A percentile compares a stretch with the other conserved stretches of the same genome.
Conservation (phyloP, 116 monocot genomes). For the Phalaenopsis hybrid region DNA sequence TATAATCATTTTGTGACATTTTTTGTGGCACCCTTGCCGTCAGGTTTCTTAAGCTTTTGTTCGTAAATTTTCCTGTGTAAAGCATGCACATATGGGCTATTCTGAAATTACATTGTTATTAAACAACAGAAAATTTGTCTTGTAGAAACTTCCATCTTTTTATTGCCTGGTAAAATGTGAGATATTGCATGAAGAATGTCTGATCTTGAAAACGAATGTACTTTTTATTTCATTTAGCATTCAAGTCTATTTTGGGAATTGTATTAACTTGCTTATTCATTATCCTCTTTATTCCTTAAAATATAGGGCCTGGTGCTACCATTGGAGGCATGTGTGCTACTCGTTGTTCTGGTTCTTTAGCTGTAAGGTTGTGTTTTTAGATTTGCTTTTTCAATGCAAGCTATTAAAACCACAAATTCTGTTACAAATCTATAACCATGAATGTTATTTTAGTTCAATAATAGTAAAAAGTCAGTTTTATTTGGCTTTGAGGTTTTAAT, state of each 20-base stretch:
- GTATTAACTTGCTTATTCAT: background rate
- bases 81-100: background rate
- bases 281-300: slow-evolving; percentile 7
- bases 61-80: background rate
- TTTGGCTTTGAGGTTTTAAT: slow-evolving; percentile 27
- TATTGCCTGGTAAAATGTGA: background rate
- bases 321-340: slow-evolving; percentile 99
- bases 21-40: background rate
- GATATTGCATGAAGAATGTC: background rate
- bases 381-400: background rate
- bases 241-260: background rate
- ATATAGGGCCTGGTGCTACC: slow-evolving; percentile 88
- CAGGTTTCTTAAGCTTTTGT: background rate
- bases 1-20: background rate
- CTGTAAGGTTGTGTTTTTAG: slow-evolving; percentile 66
- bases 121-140: background rate
- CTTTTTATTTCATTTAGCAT: background rate
- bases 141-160: background rate
- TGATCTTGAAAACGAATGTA: background rate
- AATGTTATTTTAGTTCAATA: background rate
- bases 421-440: background rate
- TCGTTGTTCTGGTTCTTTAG: slow-evolving; percentile 97
- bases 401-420: background rate
- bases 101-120: background rate
- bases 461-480: background rate